Evolutionary conservation across 352 stramenopile species (phyloP), one percentile per base, ranked within the genome.

Genomic region (Pythium graminicola): DNA sequence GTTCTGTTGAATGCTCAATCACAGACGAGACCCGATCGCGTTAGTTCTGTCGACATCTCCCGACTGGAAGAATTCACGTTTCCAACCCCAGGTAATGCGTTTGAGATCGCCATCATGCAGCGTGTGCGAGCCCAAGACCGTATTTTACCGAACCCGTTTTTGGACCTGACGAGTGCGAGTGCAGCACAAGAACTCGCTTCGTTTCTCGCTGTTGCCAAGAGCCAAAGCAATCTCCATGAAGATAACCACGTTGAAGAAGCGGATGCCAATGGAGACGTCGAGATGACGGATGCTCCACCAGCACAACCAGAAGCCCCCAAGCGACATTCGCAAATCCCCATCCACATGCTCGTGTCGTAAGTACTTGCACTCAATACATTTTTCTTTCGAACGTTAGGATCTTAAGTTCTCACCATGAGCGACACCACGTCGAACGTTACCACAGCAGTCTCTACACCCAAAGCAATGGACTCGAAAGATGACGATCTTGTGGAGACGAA

Each of bases 331-430:
- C 67, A 86, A 56, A 65, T 85, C 29, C 65, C 73, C 16, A 76
- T 87, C 49, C 64, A 81, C 53, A 86, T 86, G 73, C 66, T 88
- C 44, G 74, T 83, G 36, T 85, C 73, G 28, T 90, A 85, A 52
- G 40, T 49, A n/a, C 9, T n/a, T 32, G 16, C 39, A 43, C n/a
- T 35, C 45, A 50, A 42, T 44, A 53, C 13, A 45, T 46, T n/a
- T n/a, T n/a, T n/a, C n/a, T n/a, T n/a, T n/a, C n/a, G n/a, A 35
- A 35, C 29, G 29, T 7, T 35, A n/a, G n/a, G n/a, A n/a, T n/a
- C n/a, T 35, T 35, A 35, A 13, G 7, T 35, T 13, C 7, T 13
- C 29, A 7, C 29, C 7, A 13, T 35, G 29, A 13, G 7, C 29
- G 29, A 35, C 7, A 35, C 29, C 7, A 42, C 13, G 35, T 35